Evolutionary conservation across 805 yeast species (phyloP).

Genomic region (Ogataea ganodermae): DNA sequence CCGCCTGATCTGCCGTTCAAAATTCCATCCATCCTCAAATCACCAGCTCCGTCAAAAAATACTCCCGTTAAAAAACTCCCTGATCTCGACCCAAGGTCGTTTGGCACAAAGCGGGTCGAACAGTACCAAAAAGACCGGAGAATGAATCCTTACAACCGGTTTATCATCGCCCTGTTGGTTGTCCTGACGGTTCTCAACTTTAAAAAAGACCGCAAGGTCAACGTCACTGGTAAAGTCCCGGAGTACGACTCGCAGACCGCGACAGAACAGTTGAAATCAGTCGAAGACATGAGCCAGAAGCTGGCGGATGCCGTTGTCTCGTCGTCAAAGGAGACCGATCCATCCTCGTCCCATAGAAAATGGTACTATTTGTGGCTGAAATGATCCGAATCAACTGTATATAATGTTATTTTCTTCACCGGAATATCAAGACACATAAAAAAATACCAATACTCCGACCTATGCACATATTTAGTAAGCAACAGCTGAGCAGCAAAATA

Average conservation of each 20-base stretch:
- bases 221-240: slow-evolving; percentile 33
- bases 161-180: slow-evolving; percentile 50
- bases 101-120: slow-evolving; percentile 44
- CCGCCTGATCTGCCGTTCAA: slow-evolving; percentile 67
- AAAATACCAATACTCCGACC: slow-evolving; percentile 4
- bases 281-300: slow-evolving; percentile 18
- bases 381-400: slow-evolving; percentile 19
- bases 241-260: slow-evolving; percentile 31
- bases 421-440: slow-evolving; percentile 1
- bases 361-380: slow-evolving; percentile 59
- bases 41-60: slow-evolving; percentile 32
- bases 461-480: slow-evolving; percentile 5
- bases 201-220: slow-evolving; percentile 50
- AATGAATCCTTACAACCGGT: slow-evolving; percentile 60
- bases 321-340: background rate
- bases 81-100: slow-evolving; percentile 36
- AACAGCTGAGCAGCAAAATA: background rate
- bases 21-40: slow-evolving; percentile 38
- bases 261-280: slow-evolving; percentile 15
- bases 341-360: slow-evolving; percentile 25
- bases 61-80: slow-evolving; percentile 39
- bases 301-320: slow-evolving; percentile 9
- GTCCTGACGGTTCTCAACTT: slow-evolving; percentile 53
- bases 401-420: background rate
- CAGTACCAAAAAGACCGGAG: slow-evolving; percentile 48